phyloP scores from a whole-genome alignment of 2,329 filamentous ascomycete genomes.

The Elsinoe fawcettii region DNA sequence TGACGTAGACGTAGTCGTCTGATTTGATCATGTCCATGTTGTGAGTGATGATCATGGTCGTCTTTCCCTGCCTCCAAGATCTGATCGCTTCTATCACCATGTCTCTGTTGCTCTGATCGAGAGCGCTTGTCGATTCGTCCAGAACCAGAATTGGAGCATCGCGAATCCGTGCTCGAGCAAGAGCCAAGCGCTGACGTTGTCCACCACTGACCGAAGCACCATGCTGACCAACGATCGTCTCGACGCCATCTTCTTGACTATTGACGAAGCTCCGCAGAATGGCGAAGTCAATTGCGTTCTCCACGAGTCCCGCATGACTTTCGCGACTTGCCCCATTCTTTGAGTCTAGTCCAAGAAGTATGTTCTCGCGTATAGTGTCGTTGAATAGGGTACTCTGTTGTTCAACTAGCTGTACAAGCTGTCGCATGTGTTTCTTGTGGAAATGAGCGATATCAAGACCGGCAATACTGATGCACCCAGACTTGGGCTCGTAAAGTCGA shows the following conservation, averaged over 20 bases:
- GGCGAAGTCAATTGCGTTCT: slow-evolving; percentile 55
- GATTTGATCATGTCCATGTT: slow-evolving; percentile 68
- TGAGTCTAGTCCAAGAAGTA: slow-evolving; percentile 59
- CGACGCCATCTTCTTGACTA: slow-evolving; percentile 59
- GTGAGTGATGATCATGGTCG: slow-evolving; percentile 89
- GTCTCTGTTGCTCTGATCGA: slow-evolving; percentile 64
- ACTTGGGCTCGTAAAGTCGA: slow-evolving; percentile 62
- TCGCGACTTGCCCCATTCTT: slow-evolving; percentile 42
- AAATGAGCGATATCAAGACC: slow-evolving; percentile 53
- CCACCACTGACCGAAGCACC: slow-evolving; percentile 72
- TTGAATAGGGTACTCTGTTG: slow-evolving; percentile 76
- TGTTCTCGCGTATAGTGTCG: slow-evolving; percentile 69
- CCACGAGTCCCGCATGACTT: background rate
- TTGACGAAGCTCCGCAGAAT: slow-evolving; percentile 58
- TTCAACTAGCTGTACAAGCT: slow-evolving; percentile 72
- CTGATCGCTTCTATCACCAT: slow-evolving; percentile 68
- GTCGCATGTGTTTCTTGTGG: slow-evolving; percentile 63
- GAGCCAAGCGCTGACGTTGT: slow-evolving; percentile 70
- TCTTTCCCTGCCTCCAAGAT: slow-evolving; percentile 69
- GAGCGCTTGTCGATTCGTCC: slow-evolving; percentile 79
- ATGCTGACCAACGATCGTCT: slow-evolving; percentile 64
- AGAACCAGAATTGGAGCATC: slow-evolving; percentile 75
- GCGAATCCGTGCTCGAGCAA: slow-evolving; percentile 69
- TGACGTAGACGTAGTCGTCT: slow-evolving; percentile 70
- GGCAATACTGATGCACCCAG: slow-evolving; percentile 63